A percentile compares a stretch with the other conserved stretches of the same genome.
Conservation (phyloP, 163 green algal species). For the Chlamydomonas reinhardtii region DNA sequence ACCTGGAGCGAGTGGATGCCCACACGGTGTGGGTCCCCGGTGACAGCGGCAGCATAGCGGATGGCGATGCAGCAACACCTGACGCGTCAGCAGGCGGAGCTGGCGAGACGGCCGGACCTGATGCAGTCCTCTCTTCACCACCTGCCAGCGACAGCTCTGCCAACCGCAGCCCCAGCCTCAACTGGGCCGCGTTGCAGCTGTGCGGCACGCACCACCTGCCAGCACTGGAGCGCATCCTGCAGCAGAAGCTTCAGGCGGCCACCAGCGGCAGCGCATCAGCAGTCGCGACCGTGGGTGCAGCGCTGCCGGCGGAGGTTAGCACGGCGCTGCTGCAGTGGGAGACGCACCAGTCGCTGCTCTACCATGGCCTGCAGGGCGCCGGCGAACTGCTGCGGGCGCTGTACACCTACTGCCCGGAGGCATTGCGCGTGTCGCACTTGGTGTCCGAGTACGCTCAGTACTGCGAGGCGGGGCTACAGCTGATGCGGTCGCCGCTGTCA, state of each 20-base stretch:
- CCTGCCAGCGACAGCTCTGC: too few species aligned
- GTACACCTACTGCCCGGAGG: conserved; percentile 13
- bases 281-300: not conserved
- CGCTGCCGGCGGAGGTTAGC: not conserved
- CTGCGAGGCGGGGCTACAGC: not conserved
- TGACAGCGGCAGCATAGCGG: not conserved
- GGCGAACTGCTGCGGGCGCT: not conserved
- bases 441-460: not conserved
- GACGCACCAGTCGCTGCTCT: not conserved
- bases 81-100: too few species aligned
- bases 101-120: too few species aligned
- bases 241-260: not conserved
- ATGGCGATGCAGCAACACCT: not conserved
- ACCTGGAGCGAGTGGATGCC: too few species aligned
- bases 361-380: not conserved
- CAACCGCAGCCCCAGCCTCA: not conserved
- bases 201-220: not conserved
- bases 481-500: not conserved
- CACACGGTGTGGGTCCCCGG: too few species aligned
- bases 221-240: not conserved
- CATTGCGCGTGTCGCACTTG: not conserved
- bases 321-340: not conserved
- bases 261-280: not conserved
- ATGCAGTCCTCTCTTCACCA: too few species aligned
- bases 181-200: not conserved